Conservation (phyloP, 2,329 filamentous ascomycete genomes). For the Sclerotinia spermophila region DNA sequence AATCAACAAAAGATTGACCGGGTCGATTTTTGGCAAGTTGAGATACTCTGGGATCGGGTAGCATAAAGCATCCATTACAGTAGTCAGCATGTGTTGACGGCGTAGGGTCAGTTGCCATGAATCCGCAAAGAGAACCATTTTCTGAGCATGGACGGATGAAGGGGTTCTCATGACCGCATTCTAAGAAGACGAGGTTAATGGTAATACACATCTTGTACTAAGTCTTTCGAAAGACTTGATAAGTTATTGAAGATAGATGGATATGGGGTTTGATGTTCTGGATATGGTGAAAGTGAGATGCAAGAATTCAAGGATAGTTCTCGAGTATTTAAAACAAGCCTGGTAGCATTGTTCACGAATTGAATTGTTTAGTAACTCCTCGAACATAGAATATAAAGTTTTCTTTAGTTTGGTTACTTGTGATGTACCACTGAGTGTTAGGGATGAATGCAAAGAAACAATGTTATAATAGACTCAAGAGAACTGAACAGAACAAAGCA, state of each 20-base stretch:
- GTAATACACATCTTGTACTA: neutral
- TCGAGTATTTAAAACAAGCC: neutral
- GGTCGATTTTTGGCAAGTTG: accelerated
- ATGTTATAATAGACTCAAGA: neutral
- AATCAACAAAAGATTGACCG: neutral
- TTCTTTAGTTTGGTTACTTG: too few species aligned
- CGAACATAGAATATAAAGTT: neutral
- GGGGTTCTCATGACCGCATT: neutral
- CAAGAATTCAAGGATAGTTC: too few species aligned
- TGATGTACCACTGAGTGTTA: too few species aligned
- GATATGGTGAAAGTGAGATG: neutral
- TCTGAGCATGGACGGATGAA: neutral
- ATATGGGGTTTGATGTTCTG: neutral
- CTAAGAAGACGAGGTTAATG: accelerated
- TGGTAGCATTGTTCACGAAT: neutral
- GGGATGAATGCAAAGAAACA: neutral
- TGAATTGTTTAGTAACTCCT: neutral
- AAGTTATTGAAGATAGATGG: neutral
- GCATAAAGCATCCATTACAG: neutral
- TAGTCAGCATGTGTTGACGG: neutral
- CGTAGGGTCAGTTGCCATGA: neutral
- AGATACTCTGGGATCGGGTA: neutral
- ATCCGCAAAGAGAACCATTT: neutral
- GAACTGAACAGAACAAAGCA: too few species aligned
- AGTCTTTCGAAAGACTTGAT: neutral